These are phyloP conservation scores for Xylaria intraflava DNA, from an alignment of 495 filamentous ascomycete genomes.

Conservation along the genomic window DNA sequence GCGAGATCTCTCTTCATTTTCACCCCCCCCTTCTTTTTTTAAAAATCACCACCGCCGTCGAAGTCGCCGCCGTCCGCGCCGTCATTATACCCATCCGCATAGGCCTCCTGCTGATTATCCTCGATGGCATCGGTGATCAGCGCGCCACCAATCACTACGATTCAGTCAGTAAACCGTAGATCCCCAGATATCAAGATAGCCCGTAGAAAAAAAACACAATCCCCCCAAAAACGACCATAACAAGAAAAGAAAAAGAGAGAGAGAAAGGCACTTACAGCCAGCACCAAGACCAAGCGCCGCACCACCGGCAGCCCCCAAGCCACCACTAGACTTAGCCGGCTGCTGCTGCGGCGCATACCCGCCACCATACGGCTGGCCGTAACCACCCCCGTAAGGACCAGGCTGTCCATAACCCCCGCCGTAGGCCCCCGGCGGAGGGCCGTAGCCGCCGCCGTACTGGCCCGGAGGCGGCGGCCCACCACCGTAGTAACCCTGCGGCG, in stretches of 20 bases:
- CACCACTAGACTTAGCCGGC: slow-evolving; percentile 34
- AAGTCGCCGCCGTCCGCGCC: slow-evolving; percentile 40
- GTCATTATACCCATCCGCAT: slow-evolving; percentile 39
- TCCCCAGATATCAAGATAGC: too few relatives aligned
- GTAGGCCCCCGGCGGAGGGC: not conserved
- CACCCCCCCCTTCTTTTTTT: slow-evolving; percentile 22
- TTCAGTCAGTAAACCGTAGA: not conserved
- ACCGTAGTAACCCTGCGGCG: not conserved
- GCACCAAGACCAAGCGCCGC: slow-evolving; percentile 73
- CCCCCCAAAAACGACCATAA: not conserved
- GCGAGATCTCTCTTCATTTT: too few relatives aligned
- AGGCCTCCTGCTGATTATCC: slow-evolving; percentile 49
- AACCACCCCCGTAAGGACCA: slow-evolving; percentile 26
- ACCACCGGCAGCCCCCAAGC: slow-evolving; percentile 61
- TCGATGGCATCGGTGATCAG: slow-evolving; percentile 60
- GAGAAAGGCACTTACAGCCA: slow-evolving; percentile 30
- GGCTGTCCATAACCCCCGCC: slow-evolving; percentile 31
- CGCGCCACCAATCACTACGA: slow-evolving; percentile 56
- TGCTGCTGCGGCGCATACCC: slow-evolving; percentile 12
- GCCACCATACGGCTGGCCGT: slow-evolving; percentile 29
- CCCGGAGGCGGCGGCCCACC: slow-evolving; percentile 10
- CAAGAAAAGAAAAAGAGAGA: not conserved
- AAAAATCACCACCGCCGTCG: slow-evolving; percentile 48
- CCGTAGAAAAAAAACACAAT: too few relatives aligned
- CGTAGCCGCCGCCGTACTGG: slow-evolving; percentile 2